Percentiles rank a stretch among this genome's conserved stretches.
Conservation (phyloP, 352 stramenopile genomes). For the Phytophthora tubulina region DNA sequence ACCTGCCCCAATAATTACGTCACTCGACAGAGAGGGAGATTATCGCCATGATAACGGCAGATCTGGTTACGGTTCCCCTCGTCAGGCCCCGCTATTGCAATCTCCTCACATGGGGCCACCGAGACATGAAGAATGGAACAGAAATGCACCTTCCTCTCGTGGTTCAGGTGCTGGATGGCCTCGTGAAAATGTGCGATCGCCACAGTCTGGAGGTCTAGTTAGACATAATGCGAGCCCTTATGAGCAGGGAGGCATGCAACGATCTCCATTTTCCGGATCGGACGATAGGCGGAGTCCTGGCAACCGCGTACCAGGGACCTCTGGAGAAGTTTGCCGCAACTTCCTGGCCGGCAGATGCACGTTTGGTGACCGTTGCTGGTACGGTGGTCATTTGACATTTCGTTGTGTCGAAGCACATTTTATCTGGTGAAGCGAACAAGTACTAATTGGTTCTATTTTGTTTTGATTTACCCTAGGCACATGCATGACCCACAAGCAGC, state of each 20-base stretch:
- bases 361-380: constrained; percentile 87
- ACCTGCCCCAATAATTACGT: constrained; percentile 62
- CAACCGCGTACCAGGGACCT: constrained; percentile 52
- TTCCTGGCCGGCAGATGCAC: constrained; percentile 74
- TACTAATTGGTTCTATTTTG: constrained; percentile 27
- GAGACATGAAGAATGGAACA: constrained; percentile 47
- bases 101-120: constrained; percentile 24
- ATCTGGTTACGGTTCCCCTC: constrained; percentile 39
- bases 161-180: constrained; percentile 38
- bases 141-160: constrained; percentile 32
- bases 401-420: constrained; percentile 3
- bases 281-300: constrained; percentile 43
- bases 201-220: constrained; percentile 41
- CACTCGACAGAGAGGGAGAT: constrained; percentile 37
- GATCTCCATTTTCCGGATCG: constrained; percentile 39
- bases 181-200: constrained; percentile 34
- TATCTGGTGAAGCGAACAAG: neutral
- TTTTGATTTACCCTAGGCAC: constrained; percentile 53
- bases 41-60: constrained; percentile 34
- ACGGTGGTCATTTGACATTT: constrained; percentile 43
- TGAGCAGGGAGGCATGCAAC: constrained; percentile 32
- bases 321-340: constrained; percentile 79
- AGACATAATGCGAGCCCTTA: constrained; percentile 35
- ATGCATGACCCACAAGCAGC: constrained; percentile 55
- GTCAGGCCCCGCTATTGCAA: constrained; percentile 36